Base-by-base conservation (phyloP, 805 yeast species). In the Candida boidinii region DNA sequence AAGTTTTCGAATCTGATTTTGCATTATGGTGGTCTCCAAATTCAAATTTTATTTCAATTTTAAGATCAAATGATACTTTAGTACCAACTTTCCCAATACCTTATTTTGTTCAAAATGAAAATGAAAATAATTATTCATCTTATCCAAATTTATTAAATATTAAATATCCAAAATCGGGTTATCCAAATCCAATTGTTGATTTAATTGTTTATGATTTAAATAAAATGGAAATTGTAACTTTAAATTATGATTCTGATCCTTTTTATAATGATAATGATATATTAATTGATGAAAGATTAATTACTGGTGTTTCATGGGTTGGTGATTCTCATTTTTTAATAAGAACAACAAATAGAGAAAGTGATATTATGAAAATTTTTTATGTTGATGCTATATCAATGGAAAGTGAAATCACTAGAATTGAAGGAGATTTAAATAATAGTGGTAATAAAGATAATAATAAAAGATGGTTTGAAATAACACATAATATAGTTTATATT, bases 1-100 rank as follows among this genome's bases (percentile, higher is more conserved):
- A 86, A 54, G 92, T 86, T 1, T 68, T 82, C 33, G 75, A 73
- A 23, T 68, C 73, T 17, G 86, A 79, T 44, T 57, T 67, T 16
- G 84, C 88, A 1, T 43, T 85, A 30, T 86, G 94, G 94, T 87
- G 95, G 95, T 79, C 94, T 5, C 84, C 84, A 7, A 55, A 64
- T 26, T 87, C 90, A 10, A 59, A 68, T n/a, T 68, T 64, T 44
- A 50, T 87, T 28, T 69, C 86, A 0, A 79, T 72, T 39, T 54
- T 82, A 43, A 67, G 76, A 36, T 72, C 82, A 23, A 78, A 86
- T 52, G 95, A 87, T 45, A 70, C 90, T 2, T 49, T 55, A 5
- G 95, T 86, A 1, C 80, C 81, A 2, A 79, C 69, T 28, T 86
- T 67, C 53, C 73, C 84, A 2, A 72, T 86, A 26, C 85, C 88